Base-by-base conservation (phyloP, 1,284 basidiomycete genomes). In the Blastosporella zonata region DNA sequence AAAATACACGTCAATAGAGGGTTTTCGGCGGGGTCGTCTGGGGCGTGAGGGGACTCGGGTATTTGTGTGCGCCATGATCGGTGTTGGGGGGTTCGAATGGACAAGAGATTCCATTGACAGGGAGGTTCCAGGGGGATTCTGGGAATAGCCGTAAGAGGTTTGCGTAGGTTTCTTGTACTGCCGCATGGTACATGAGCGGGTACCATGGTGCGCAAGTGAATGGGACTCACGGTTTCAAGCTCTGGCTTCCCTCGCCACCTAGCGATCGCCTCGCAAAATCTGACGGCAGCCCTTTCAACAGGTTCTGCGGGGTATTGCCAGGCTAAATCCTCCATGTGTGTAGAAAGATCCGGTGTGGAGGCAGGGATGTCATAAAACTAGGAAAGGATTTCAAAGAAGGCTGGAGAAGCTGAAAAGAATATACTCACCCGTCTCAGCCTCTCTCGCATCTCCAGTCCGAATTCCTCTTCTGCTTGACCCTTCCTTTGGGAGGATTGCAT, bases 171-270 rank as follows among this genome's bases (percentile, higher is more conserved):
- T 76, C 64, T 82, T 80, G 59, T 81, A 82, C 81, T 84, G 56
- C 37, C 49, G 40, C 53, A 56, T 61, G 54, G 55, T 61, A 35
- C 48, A 45, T 49, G 60, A 62, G 55, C 39, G 38, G 45, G 45
- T 15, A 43, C 45, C 23, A 38, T 37, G 12, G 23, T 18, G 22
- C 49, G 48, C 27, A 45, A 9, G 35, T 33, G 22, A 25, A 49
- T 20, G 17, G 15, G 18, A 64, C 71, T 59, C 54, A 90, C 88
- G 4, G 79, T 86, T 66, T 90, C 87, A 7, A 91, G 72, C 56
- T 90, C 87, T 20, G 88, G 88, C 58, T 84, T 87, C 4, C 88
- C 89, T 54, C 87, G 71, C 88, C 89, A 91, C 44, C 77, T 77
- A 1, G 84, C 79, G 38, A 90, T 74, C 20, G 85, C 85, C 61